Percentiles rank a stretch among this genome's conserved stretches.
Evolutionary conservation across 352 stramenopile genomes (phyloP).

Genomic region (Halophytophthora batemanensis): DNA sequence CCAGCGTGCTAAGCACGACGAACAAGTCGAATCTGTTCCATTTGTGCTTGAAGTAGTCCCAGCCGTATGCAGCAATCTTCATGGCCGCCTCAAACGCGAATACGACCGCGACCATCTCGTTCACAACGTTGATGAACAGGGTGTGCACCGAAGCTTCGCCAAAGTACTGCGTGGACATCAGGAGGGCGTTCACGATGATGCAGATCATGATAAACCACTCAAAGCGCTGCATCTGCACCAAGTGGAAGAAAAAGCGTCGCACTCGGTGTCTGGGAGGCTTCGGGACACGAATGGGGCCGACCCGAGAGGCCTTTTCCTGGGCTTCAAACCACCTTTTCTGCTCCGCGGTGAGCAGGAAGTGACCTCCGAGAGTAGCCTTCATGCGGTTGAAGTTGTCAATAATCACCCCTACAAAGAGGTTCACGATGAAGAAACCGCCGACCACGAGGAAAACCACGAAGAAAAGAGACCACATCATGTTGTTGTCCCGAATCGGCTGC

Average conservation of each 20-base stretch:
- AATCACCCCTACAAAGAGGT: constrained; percentile 93
- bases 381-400: constrained; percentile 93
- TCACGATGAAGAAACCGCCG: constrained; percentile 92
- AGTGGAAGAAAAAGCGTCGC: constrained; percentile 57
- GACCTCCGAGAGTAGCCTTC: constrained; percentile 61
- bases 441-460: constrained; percentile 92
- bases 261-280: constrained; percentile 47
- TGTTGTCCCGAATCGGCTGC: constrained; percentile 89
- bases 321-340: constrained; percentile 88
- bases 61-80: constrained; percentile 81
- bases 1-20: constrained; percentile 55
- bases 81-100: constrained; percentile 86
- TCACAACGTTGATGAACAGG: constrained; percentile 52
- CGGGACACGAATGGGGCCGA: constrained; percentile 53
- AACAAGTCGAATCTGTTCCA: constrained; percentile 91
- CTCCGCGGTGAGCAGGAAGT: constrained; percentile 79
- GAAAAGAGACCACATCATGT: constrained; percentile 76
- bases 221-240: constrained; percentile 64
- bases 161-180: constrained; percentile 83
- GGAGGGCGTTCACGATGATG: constrained; percentile 83
- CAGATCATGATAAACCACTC: constrained; percentile 81
- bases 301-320: constrained; percentile 47
- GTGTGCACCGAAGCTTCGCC: constrained; percentile 57
- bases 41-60: constrained; percentile 72
- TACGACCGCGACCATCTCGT: constrained; percentile 82